phyloP scores from a whole-genome alignment of 208 protist species.

The Acanthamoeba sp. region DNA sequence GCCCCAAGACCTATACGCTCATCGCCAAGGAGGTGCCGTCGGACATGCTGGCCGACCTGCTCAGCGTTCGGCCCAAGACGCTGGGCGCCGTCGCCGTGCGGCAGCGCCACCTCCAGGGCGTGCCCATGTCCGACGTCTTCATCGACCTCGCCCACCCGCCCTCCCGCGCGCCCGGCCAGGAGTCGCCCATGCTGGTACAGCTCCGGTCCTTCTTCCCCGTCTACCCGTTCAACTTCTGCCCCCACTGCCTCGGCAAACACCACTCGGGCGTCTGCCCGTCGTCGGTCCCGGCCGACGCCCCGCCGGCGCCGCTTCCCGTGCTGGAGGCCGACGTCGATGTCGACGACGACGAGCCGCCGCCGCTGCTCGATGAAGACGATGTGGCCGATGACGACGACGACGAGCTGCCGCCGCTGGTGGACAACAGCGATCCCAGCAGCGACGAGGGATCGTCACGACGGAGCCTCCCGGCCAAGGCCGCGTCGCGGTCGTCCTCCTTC shows the following conservation, averaged over 20 bases:
- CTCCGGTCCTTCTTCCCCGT: constrained; percentile 14
- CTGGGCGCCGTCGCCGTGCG: background rate
- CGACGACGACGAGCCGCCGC: background rate
- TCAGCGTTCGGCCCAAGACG: background rate
- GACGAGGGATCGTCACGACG: background rate
- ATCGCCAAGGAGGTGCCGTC: background rate
- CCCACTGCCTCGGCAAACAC: background rate
- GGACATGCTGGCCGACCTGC: background rate
- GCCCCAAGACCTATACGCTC: background rate
- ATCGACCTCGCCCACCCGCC: background rate
- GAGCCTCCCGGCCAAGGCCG: too few relatives aligned
- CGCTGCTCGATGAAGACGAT: background rate
- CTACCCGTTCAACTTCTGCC: constrained; percentile 5
- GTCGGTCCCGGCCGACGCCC: background rate
- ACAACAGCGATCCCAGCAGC: background rate
- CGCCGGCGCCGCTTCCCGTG: background rate
- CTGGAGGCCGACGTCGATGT: background rate
- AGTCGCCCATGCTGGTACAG: background rate
- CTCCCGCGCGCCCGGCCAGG: background rate
- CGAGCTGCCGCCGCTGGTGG: background rate
- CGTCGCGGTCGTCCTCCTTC: too few relatives aligned
- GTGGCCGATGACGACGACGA: background rate
- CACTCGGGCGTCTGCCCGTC: background rate
- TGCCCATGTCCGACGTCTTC: background rate
- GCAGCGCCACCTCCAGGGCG: background rate